Evolutionary conservation across 495 filamentous ascomycete genomes (phyloP), one percentile per base, ranked within the genome.

Genomic region (Cairneyella variabilis): DNA sequence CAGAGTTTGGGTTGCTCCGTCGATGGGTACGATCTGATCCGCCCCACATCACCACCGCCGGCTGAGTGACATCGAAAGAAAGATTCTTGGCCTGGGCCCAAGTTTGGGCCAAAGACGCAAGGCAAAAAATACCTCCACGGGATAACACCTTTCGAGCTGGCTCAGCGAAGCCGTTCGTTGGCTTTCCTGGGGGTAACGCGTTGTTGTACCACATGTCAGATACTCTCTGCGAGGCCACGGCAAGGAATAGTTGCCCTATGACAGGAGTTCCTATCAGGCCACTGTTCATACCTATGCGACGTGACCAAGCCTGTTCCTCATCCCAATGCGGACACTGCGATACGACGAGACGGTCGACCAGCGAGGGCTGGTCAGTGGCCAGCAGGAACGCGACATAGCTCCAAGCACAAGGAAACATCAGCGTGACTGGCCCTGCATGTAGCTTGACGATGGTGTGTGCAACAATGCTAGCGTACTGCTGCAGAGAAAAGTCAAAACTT

Each of bases 361-460:
- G 30, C 45, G 26, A 34, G 4, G 45, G 45, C 26, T 48, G 26
- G 3, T 48, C 27, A 36, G 45, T 36, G 16, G 45, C 45, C 10
- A 48, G 45, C 26, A 34, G 27, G 7, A 48, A 48, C 14, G 45
- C 45, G 17, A 48, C 45, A 36, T 48, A 48, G 45, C 45, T 48
- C 45, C 45, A 48, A 22, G 45, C 45, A 48, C 45, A 48, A 48
- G 45, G 45, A 21, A 48, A 48, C 45, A 48, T 48, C 45, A 48
- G 18, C 45, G 45, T 48, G 45, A 17, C 45, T 36, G 26, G 26
- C 27, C 16, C 26, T 34, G 30, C 45, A 34, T 21, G 26, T 36
- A 48, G 27, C 17, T 34, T 36, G 27, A 36, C 9, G 8, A 48
- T 48, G 14, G 45, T 21, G 30, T 48, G 45, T 48, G 45, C 45